Base-by-base conservation (phyloP, 208 protist genomes). In the Borovskyia barvae region DNA sequence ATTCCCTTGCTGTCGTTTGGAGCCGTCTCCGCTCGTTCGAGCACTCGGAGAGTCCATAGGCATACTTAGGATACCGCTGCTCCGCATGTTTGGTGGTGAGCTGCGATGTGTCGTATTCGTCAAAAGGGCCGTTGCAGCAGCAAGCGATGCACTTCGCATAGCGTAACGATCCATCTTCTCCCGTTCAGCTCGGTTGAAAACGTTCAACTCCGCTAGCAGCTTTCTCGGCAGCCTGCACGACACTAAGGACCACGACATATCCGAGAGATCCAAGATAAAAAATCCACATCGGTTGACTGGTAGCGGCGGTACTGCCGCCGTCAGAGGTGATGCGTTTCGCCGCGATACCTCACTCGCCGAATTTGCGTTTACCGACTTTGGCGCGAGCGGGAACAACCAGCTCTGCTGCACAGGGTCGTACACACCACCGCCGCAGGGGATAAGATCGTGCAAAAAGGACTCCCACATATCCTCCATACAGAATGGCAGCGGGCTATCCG, bases 401-500 rank as follows among this genome's bases (percentile, higher is more conserved):
- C 48, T 59, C 26, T 84, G 61, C 53, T 75, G 62, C 24, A 57
- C 41, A 28, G 78, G 63, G 39, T 95, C 89, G 56, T 91, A 82
- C 37, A 80, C 72, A 20, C 76, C 71, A 17, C 75, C 80, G 39
- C 75, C 80, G 68, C 88, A 78, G 3, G 54, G 80, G 50, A 86
- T 67, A 40, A 86, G 36, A 15, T 85, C 46, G 6, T 68, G 67
- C 33, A 92, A 42, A 41, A 95, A 86, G 14, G 55, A 30, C 25
- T 77, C 71, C 85, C 89, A 95, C 29, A 82, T 62, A n/a, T 60
- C 32, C 37, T 78, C 64, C n/a, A 93, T 74, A 28, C 72, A 71
- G 46, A 95, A 95, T 2, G 80, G 70, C 56, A 93, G 81, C n/a
- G 89, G 83, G 59, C 73, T 92, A 53, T 87, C 77, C 2, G 84